A percentile compares a stretch with the other conserved stretches of the same genome.
Evolutionary conservation across 345 rosid species (phyloP).

Genomic region (Laguncularia racemosa): DNA sequence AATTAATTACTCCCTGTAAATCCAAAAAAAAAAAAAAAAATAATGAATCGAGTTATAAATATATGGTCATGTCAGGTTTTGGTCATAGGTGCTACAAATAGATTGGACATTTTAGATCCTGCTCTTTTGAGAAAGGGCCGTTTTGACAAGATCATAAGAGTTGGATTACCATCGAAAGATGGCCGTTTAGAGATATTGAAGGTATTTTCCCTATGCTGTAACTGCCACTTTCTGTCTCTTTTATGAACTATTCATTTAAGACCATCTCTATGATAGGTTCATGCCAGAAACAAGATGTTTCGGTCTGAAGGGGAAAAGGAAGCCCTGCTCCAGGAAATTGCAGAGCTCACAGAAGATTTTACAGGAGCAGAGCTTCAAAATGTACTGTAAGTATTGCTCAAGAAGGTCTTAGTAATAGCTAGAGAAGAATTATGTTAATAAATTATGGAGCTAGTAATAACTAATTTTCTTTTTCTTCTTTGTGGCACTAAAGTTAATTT

Average conservation of each 20-base stretch:
- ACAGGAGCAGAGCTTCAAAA: constrained; percentile 98
- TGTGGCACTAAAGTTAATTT: constrained; percentile 18
- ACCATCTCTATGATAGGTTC: constrained; percentile 42
- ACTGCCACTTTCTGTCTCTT: background rate
- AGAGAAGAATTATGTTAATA: too few relatives aligned
- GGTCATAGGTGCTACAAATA: constrained; percentile 95
- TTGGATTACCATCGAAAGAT: constrained; percentile 89
- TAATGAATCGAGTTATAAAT: background rate
- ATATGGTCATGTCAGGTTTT: constrained; percentile 51
- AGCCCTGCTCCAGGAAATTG: constrained; percentile 61
- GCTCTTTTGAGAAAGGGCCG: constrained; percentile 98
- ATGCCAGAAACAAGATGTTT: constrained; percentile 89
- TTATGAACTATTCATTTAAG: background rate
- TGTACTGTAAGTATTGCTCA: constrained; percentile 45
- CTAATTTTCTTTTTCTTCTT: constrained; percentile 2
- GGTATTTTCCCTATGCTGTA: background rate
- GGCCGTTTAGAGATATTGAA: constrained; percentile 73
- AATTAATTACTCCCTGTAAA: too few relatives aligned
- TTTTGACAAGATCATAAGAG: constrained; percentile 90
- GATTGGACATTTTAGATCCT: constrained; percentile 92
- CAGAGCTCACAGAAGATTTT: constrained; percentile 78
- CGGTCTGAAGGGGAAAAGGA: constrained; percentile 81
- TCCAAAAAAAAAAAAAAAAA: background rate
- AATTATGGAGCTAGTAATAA: too few relatives aligned
- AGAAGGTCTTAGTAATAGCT: background rate